Base-by-base conservation (phyloP, 2,329 filamentous ascomycete species). In the Penicillium aurantiogriseum region DNA sequence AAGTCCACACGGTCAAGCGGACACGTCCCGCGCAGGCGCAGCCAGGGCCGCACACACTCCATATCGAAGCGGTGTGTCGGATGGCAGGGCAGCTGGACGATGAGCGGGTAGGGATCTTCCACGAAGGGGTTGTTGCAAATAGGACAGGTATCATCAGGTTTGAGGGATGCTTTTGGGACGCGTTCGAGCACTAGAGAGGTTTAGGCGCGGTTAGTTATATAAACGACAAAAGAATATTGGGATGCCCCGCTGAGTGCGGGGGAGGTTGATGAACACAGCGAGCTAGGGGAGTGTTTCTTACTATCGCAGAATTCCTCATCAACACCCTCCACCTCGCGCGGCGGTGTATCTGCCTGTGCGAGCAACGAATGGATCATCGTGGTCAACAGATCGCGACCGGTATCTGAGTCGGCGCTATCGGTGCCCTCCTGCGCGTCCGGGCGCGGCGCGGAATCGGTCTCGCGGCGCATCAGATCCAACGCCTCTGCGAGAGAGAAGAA, bases 1-100 rank as follows among this genome's bases (percentile, higher is more conserved):
- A 88, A 76, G 68, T 83, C 81, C 67, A 81, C 79, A 50, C 85
- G 78, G 68, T 87, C 85, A 47, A 88, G 75, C 19, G 85, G 85
- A 72, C 85, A 88, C 21, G 85, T 87, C 9, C 83, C 82, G 61
- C 86, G 83, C 54, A 88, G 75, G 62, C 86, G 81, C 61, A 88
- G 71, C 85, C 85, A 88, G 0, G 85, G 85, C 57, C 80, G 74
- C 59, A 88, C 84, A 70, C 85, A 88, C 65, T 88, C 85, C 27
- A 88, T 70, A 72, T 88, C 85, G 71, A 87, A 88, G 21, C 84
- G 66, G 69, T 88, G 85, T 38, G 81, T 81, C 17, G 81, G 76
- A 68, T 87, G 83, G 63, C 85, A 88, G 10, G 85, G 83, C 33
- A 88, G 70, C 29, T 80, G 78, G 45, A 88, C 85, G 36, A 88